A percentile compares a stretch with the other conserved stretches of the same genome.
Conservation (phyloP, 805 yeast species). For the Teunomyces pallodes region DNA sequence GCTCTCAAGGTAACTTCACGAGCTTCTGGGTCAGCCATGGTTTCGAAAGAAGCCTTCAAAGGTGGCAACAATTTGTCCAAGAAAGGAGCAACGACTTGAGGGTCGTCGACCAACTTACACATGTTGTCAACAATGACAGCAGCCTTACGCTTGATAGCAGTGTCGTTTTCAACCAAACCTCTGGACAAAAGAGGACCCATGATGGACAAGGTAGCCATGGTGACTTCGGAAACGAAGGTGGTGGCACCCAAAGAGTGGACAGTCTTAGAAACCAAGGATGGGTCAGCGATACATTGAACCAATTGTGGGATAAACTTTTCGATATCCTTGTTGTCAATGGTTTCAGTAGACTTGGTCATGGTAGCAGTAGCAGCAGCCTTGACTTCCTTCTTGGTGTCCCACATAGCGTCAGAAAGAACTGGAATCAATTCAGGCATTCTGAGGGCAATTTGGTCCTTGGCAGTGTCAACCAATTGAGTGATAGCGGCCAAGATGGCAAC, state of each 20-base stretch:
- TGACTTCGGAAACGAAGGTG: slow-evolving; percentile 98
- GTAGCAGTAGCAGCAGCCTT: slow-evolving; percentile 95
- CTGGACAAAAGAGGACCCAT: slow-evolving; percentile 98
- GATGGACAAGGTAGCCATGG: slow-evolving; percentile 98
- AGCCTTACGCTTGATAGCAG: slow-evolving; percentile 98
- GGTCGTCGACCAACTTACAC: slow-evolving; percentile 99
- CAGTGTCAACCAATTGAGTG: slow-evolving; percentile 85
- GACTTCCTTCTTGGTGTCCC: slow-evolving; percentile 99
- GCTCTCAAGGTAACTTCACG: slow-evolving; percentile 98
- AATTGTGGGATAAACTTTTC: slow-evolving; percentile 98
- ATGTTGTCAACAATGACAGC: slow-evolving; percentile 99
- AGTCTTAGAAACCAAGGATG: slow-evolving; percentile 97
- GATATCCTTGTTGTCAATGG: slow-evolving; percentile 99
- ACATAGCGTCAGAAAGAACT: slow-evolving; percentile 97
- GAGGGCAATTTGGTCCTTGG: slow-evolving; percentile 93
- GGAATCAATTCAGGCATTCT: slow-evolving; percentile 99
- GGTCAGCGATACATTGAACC: slow-evolving; percentile 94
- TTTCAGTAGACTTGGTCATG: slow-evolving; percentile 93
- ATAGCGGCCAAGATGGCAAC: slow-evolving; percentile 83
- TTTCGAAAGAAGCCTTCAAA: slow-evolving; percentile 87
- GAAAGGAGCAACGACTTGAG: slow-evolving; percentile 99
- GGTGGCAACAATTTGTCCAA: slow-evolving; percentile 94
- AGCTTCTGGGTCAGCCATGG: slow-evolving; percentile 99
- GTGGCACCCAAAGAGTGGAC: slow-evolving; percentile 99
- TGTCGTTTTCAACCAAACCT: slow-evolving; percentile 99